Base-by-base conservation (phyloP, 2,329 filamentous ascomycete species). In the Metarhizium humberi region DNA sequence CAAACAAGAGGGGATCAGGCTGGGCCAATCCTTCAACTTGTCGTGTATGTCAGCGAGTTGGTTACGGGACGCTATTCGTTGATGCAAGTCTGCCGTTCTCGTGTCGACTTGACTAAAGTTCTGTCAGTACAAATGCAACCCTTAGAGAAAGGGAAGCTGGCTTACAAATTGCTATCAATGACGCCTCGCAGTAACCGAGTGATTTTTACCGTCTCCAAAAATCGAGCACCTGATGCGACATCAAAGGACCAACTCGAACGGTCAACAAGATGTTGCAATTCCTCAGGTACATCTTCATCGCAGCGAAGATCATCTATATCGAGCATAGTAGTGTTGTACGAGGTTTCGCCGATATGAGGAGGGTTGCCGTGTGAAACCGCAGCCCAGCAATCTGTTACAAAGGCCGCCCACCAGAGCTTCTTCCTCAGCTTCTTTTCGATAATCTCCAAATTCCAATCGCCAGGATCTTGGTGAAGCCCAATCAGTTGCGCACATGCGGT, bases 371-470 rank as follows among this genome's bases (percentile, higher is more conserved):
- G 74, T 42, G 71, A 73, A 32, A 76, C 66, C 1, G 74, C 68
- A 1, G 74, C 71, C 75, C 75, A 78, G 32, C 69, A 69, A 54
- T 78, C 75, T 0, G 69, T 66, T 4, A 69, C 59, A 48, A 71
- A 75, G 0, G 69, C 68, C 0, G 71, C 72, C 75, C 75, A 78
- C 74, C 74, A 78, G 4, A 78, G 60, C 59, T 74, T 75, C 57
- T 65, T 72, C 6, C 74, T 67, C 25, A 76, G 46, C 30, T 63
- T 68, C 63, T 74, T 74, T 59, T 78, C 75, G 65, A 73, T 73
- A 0, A 60, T 52, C 1, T 70, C 66, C 42, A 78, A 66, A 43
- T 68, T 71, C 75, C 75, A 78, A 7, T 62, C 55, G 3, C 62
- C 61, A 0, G 74, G 69, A 18, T 77, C 73, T 50, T 71, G 72